Conservation (phyloP, 208 protist species). For the Acanthamoeba royreba region DNA sequence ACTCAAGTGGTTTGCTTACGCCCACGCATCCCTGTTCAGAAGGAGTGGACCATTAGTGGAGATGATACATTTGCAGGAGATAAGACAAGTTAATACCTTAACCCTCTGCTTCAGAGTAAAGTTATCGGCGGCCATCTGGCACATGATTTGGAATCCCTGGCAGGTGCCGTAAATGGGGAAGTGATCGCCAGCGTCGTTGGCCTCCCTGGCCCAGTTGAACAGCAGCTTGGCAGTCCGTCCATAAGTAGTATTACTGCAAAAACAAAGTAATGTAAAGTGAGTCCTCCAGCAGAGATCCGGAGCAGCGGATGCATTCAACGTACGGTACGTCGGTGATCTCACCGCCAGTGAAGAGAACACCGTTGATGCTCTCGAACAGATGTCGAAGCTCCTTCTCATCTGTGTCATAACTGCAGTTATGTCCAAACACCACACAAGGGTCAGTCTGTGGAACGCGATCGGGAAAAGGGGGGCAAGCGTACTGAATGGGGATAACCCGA, state of each 20-base stretch:
- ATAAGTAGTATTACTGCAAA: constrained; percentile 41
- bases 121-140: constrained; percentile 48
- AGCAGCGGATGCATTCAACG: too few species aligned
- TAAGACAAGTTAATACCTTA: too few species aligned
- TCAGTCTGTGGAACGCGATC: too few species aligned
- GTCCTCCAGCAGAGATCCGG: too few species aligned
- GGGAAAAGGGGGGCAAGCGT: not conserved
- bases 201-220: constrained; percentile 39
- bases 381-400: not conserved
- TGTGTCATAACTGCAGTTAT: constrained; percentile 51
- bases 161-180: constrained; percentile 78
- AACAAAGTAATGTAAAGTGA: too few species aligned
- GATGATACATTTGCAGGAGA: too few species aligned
- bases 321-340: constrained; percentile 29
- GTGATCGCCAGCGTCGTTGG: constrained; percentile 64
- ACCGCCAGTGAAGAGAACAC: constrained; percentile 73
- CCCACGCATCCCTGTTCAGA: constrained; percentile 44
- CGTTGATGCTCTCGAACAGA: constrained; percentile 71
- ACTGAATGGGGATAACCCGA: constrained; percentile 65
- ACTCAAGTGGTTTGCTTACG: not conserved
- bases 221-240: not conserved
- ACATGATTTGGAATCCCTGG: constrained; percentile 70
- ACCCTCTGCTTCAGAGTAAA: not conserved
- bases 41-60: too few species aligned
- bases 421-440: too few species aligned